A percentile compares a stretch with the other conserved stretches of the same genome.
Evolutionary conservation across 2,329 filamentous ascomycete genomes (phyloP).

Genomic region (Aspergillus candidus): DNA sequence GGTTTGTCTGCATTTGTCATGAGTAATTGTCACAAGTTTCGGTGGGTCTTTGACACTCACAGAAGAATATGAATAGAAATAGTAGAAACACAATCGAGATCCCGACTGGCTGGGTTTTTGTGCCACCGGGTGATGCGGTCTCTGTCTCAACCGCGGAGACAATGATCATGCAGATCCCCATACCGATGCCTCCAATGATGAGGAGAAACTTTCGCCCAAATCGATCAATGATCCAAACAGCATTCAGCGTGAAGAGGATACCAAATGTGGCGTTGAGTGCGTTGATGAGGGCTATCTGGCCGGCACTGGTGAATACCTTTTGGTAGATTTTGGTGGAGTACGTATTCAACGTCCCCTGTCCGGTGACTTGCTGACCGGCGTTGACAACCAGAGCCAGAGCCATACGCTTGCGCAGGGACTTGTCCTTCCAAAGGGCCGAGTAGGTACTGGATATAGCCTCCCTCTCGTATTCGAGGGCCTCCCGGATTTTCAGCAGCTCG

Average conservation of each 20-base stretch:
- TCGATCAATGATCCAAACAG: constrained; percentile 66
- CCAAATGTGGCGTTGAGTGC: constrained; percentile 67
- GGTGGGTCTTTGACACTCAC: constrained; percentile 10
- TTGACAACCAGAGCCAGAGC: constrained; percentile 61
- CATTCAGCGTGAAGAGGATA: constrained; percentile 67
- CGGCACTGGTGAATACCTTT: constrained; percentile 56
- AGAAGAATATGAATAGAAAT: constrained; percentile 56
- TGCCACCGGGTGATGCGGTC: constrained; percentile 49
- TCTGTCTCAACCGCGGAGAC: constrained; percentile 53
- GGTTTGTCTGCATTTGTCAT: constrained; percentile 52
- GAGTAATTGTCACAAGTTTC: not conserved
- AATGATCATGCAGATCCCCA: constrained; percentile 65
- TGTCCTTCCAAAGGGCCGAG: constrained; percentile 63
- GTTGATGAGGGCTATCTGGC: constrained; percentile 65
- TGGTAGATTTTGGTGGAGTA: constrained; percentile 71
- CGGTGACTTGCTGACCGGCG: constrained; percentile 64
- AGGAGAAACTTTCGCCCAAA: constrained; percentile 66
- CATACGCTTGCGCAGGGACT: constrained; percentile 61
- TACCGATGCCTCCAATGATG: constrained; percentile 62
- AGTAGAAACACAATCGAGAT: constrained; percentile 64
- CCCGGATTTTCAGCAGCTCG: constrained; percentile 59
- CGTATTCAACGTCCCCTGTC: constrained; percentile 65
- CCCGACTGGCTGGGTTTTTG: constrained; percentile 55
- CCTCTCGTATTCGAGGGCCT: constrained; percentile 66
- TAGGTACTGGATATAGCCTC: constrained; percentile 61